Base-by-base conservation (phyloP, 306 rosid genomes). In the Vigna mungo region DNA sequence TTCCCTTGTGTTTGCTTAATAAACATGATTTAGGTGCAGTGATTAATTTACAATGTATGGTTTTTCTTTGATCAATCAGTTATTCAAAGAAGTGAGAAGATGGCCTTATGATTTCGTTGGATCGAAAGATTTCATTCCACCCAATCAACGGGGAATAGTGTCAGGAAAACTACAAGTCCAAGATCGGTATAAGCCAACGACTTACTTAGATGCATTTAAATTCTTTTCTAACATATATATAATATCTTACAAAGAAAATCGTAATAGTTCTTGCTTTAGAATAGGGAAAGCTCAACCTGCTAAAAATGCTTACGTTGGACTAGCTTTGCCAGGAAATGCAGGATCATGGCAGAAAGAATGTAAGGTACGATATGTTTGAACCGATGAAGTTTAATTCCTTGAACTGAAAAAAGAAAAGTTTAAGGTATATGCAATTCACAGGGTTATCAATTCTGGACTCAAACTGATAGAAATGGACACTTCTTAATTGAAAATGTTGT, bases 391-490 rank as follows among this genome's bases (percentile, higher is more conserved):
- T 36, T 16, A 36, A 25, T 79, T 39, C 49, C 59, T 68, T 69
- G 14, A 75, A 75, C 60, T 75, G 54, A 44, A 10, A 12, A 63
- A 34, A n/a, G n/a, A n/a, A 10, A 15, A 11, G 21, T 67, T 71
- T 53, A 17, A 79, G 12, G 13, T 20, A 49, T 25, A 47, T 41
- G 20, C 3, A 55, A 20, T 70, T 53, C 11, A 41, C 59, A 94
- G 98, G 97, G 97, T 3, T 95, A 92, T 72, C 98, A 95, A 75
- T 95, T 90, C 56, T 95, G 98, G 97, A 89, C 83, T 71, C 86
- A 18, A 77, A 59, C 97, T 0, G 87, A 88, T 49, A 15, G 5
- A 48, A 37, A 74, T 4, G 97, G 98, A 5, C 3, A 58, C 55
- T 95, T 95, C 53, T 14, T 21, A 30, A 87, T 95, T 5, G 85